Base-by-base conservation (phyloP, 1,284 basidiomycete genomes). In the Ustilago hordei region DNA sequence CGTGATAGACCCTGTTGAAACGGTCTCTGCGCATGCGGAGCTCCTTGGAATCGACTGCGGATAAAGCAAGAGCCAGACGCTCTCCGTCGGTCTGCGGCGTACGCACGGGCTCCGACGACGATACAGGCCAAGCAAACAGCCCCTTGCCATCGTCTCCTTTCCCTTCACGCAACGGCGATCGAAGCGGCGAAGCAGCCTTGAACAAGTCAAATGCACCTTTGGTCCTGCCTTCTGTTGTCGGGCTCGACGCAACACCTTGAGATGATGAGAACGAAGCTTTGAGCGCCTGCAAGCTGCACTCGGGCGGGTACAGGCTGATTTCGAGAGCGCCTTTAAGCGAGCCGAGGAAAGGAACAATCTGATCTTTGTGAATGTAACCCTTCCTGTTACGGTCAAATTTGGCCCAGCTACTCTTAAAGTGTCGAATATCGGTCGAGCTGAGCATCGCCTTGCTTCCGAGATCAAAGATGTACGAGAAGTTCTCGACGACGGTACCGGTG, bases 381-480 rank as follows among this genome's bases (percentile, higher is more conserved):
- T 91, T 94, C 63, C 92, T 90, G 3, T 91, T 88, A 61, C 92
- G 91, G 41, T 95, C 93, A 81, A 92, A 93, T 78, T 92, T 90
- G 0, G 93, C 92, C 96, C 96, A 99, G 2, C 93, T 90, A 83
- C 94, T 93, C 88, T 99, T 99, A 90, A 95, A 98, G 0, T 91
- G 57, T 3, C 86, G 79, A 64, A 86, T 84, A 60, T 85, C 81
- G 79, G 94, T 92, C 55, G 96, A 90, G 28, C 92, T 93, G 52
- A 98, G 91, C 0, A 92, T 91, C 63, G 91, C 92, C 34, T 91
- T 90, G n/a, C 92, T 92, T 23, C 93, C 92, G 7, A 93, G 90
- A 60, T 97, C 95, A 87, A 95, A 96, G 9, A 98, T 94, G 86
- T 96, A 98, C 23, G 94, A 93, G 86, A 99, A 98, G 84, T 93